phyloP scores from a whole-genome alignment of 371 early-diverging fungal genomes.

The Circinella minor region DNA sequence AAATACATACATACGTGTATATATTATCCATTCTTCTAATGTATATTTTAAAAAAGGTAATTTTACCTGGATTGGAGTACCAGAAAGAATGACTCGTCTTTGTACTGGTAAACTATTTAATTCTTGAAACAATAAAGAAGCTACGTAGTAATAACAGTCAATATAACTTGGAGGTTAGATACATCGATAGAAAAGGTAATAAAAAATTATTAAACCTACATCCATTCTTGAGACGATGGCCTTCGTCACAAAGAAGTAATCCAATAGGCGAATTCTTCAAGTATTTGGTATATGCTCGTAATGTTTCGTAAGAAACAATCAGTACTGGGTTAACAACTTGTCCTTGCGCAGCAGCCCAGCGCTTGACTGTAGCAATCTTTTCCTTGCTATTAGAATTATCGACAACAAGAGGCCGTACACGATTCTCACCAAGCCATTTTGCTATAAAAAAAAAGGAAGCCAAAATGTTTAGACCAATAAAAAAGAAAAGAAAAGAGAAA shows the following conservation, averaged over 20 bases:
- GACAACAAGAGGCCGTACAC: slow-evolving; percentile 82
- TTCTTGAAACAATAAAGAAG: slow-evolving; percentile 85
- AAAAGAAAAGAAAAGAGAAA: neutral
- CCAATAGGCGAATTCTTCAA: slow-evolving; percentile 86
- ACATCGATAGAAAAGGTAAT: neutral
- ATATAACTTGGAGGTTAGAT: no score
- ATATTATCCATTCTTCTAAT: no score
- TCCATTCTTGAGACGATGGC: slow-evolving; percentile 96
- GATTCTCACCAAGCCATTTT: slow-evolving; percentile 91
- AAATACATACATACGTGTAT: no score
- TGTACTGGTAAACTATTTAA: slow-evolving; percentile 84
- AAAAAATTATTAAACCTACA: slow-evolving; percentile 25
- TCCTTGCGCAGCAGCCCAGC: slow-evolving; percentile 85
- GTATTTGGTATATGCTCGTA: slow-evolving; percentile 80
- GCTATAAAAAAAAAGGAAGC: slow-evolving; percentile 35
- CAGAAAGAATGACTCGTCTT: slow-evolving; percentile 92
- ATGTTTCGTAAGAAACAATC: slow-evolving; percentile 95
- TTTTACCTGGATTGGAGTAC: slow-evolving; percentile 94
- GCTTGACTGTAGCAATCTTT: slow-evolving; percentile 75
- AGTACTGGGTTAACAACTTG: slow-evolving; percentile 87
- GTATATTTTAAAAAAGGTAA: neutral
- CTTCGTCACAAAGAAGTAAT: slow-evolving; percentile 96
- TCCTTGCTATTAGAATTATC: slow-evolving; percentile 91
- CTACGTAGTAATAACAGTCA: slow-evolving; percentile 26
- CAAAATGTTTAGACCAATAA: neutral